A percentile compares a stretch with the other conserved stretches of the same genome.
Conservation (phyloP, 441 rosid species). For the Syzygium syzygioides region DNA sequence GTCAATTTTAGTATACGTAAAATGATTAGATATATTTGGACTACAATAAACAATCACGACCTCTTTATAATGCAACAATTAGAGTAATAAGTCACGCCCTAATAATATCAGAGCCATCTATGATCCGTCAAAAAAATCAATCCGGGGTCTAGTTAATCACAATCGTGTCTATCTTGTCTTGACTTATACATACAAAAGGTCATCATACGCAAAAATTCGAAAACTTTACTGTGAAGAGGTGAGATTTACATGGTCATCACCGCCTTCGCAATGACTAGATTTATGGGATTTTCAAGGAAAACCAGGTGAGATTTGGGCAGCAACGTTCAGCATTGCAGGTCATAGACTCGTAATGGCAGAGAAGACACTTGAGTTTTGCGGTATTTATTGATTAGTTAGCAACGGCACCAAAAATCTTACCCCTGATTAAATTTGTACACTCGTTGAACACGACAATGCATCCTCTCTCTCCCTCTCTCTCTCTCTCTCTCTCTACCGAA, state of each 20-base stretch:
- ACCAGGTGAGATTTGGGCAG: background rate
- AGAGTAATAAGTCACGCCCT: background rate
- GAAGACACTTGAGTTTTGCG: background rate
- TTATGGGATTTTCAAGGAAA: background rate
- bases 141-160: background rate
- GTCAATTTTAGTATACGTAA: background rate
- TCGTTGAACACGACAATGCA: background rate
- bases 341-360: background rate
- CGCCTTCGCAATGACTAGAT: background rate
- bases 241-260: background rate
- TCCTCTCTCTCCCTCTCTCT: background rate
- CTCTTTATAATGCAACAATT: background rate
- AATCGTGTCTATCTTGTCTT: background rate
- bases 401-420: background rate
- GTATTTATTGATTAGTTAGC: background rate
- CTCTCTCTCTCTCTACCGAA: background rate
- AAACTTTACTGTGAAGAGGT: background rate
- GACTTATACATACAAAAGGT: background rate
- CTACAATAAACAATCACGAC: background rate
- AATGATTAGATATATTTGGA: background rate
- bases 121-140: background rate
- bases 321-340: background rate
- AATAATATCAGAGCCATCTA: background rate
- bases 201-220: background rate
- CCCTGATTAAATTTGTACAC: background rate